Conservation (phyloP, 2,329 filamentous ascomycete species). For the Fusarium odoratissimum region DNA sequence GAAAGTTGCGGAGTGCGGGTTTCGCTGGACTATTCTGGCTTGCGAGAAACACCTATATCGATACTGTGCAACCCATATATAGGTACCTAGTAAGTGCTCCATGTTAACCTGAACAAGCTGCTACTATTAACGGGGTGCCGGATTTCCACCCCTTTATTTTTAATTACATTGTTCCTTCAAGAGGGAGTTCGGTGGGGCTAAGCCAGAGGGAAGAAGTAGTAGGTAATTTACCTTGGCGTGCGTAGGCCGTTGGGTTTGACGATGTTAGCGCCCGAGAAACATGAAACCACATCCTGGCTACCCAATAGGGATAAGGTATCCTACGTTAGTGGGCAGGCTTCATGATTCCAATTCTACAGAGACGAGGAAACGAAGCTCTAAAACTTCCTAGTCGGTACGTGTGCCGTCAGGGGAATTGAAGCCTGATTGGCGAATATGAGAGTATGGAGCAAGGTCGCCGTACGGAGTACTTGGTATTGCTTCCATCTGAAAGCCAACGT, state of each 20-base stretch:
- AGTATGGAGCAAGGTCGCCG: too few relatives aligned
- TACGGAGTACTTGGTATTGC: neutral
- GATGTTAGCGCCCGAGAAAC: slow-evolving; percentile 45
- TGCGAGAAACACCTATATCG: neutral
- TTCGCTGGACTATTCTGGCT: neutral
- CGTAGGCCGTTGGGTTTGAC: slow-evolving; percentile 37
- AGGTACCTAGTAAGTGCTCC: neutral
- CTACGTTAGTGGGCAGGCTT: neutral
- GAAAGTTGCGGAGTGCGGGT: neutral
- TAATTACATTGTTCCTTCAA: neutral
- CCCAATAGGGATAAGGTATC: slow-evolving; percentile 11
- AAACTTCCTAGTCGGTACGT: neutral
- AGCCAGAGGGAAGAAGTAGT: slow-evolving; percentile 7
- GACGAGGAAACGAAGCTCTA: neutral
- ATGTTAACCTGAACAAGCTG: neutral
- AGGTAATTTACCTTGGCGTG: slow-evolving; percentile 32
- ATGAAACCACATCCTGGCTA: slow-evolving; percentile 39
- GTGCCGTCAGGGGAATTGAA: neutral
- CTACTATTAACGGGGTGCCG: neutral
- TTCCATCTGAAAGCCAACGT: neutral
- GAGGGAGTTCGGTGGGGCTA: slow-evolving; percentile 23
- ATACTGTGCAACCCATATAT: neutral
- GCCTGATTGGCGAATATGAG: neutral
- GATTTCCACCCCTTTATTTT: slow-evolving; percentile 22
- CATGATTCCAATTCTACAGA: neutral